Percentiles rank a stretch among this genome's conserved stretches.
phyloP scores from a whole-genome alignment of 176 grass and related monocot genomes.

The Melocanna baccifera region DNA sequence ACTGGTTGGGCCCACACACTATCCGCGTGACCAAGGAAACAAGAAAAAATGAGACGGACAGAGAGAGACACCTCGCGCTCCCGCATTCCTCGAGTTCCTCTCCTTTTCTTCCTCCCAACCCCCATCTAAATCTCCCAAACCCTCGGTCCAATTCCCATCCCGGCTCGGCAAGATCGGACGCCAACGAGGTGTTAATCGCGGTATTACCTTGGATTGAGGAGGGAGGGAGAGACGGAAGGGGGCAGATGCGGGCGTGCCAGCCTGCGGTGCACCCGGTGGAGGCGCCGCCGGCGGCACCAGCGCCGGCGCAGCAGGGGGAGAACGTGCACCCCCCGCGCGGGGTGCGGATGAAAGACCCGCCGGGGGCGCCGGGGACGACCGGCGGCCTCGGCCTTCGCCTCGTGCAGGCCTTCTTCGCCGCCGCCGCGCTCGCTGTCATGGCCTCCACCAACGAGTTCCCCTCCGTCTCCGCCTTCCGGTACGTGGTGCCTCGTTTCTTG shows the following conservation, averaged over 20 bases:
- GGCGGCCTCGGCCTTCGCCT: slow-evolving; percentile 68
- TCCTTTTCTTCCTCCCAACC: not conserved
- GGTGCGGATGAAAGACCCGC: slow-evolving; percentile 74
- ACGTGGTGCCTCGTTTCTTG: not conserved
- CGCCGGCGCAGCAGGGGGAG: not conserved
- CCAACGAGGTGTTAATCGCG: not conserved
- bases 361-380: slow-evolving; percentile 60
- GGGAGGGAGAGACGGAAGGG: not conserved
- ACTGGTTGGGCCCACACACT: not conserved
- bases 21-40: not conserved
- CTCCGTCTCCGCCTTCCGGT: slow-evolving; percentile 93
- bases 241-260: slow-evolving; percentile 61
- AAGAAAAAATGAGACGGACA: not conserved
- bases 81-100: not conserved
- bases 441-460: slow-evolving; percentile 74
- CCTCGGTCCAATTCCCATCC: not conserved
- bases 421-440: slow-evolving; percentile 72
- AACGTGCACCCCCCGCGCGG: slow-evolving; percentile 46
- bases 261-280: slow-evolving; percentile 89
- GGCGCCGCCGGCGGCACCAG: slow-evolving; percentile 59
- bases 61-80: not conserved
- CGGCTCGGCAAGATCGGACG: slow-evolving; percentile 17
- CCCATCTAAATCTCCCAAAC: slow-evolving; percentile 25
- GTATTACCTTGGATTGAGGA: not conserved
- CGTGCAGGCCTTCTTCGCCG: slow-evolving; percentile 64